These are phyloP conservation scores for Rhynchosporium secalis DNA, from an alignment of 2,329 filamentous ascomycete genomes.

Conservation along the genomic window DNA sequence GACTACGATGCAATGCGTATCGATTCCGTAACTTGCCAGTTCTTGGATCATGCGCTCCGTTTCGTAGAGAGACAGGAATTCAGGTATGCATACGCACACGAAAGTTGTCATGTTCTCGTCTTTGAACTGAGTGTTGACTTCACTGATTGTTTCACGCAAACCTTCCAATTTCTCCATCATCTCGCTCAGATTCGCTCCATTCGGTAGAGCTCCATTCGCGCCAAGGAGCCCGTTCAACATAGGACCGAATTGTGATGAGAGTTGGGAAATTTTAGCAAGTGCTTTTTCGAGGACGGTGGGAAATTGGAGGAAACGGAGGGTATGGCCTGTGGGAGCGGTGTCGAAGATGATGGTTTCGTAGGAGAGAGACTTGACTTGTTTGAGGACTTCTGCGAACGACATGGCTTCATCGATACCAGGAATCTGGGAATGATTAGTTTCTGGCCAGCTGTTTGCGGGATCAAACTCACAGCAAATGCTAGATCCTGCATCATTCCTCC, in stretches of 20 bases:
- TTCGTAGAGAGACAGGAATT: conserved; percentile 96
- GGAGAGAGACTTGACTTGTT: conserved; percentile 97
- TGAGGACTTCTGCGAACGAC: conserved; percentile 98
- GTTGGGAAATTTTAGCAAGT: conserved; percentile 92
- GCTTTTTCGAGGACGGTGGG: conserved; percentile 97
- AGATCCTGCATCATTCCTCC: conserved; percentile 99
- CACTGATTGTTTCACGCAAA: conserved; percentile 85
- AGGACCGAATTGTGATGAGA: conserved; percentile 91
- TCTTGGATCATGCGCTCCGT: conserved; percentile 99
- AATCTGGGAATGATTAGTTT: conserved; percentile 59
- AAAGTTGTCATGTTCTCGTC: conserved; percentile 94
- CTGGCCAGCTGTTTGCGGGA: not conserved
- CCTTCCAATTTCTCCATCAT: conserved; percentile 94
- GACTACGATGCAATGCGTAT: conserved; percentile 96
- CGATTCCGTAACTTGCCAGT: conserved; percentile 86
- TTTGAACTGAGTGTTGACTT: conserved; percentile 98
- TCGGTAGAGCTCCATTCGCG: conserved; percentile 64
- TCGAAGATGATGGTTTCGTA: conserved; percentile 99
- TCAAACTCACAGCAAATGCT: conserved; percentile 76
- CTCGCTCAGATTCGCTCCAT: conserved; percentile 89
- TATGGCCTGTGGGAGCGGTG: conserved; percentile 96
- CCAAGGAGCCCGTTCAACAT: conserved; percentile 94
- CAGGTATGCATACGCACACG: conserved; percentile 96
- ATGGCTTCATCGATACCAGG: conserved; percentile 99
- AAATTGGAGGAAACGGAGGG: conserved; percentile 97